Evolutionary conservation across 1,284 basidiomycete species (phyloP).

Genomic region (Puccinia triticina): DNA sequence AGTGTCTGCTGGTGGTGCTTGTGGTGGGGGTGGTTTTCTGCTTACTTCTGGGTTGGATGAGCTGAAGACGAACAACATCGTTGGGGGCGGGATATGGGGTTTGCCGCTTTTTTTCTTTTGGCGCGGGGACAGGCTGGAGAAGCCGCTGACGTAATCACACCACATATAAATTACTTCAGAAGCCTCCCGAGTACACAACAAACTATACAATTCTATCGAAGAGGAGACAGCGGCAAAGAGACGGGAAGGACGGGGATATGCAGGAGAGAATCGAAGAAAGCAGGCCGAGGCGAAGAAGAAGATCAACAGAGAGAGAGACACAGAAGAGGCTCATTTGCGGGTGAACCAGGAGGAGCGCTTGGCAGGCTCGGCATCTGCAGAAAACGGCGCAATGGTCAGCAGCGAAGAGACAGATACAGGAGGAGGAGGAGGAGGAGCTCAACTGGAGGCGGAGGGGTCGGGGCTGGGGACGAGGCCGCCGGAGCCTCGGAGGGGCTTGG

Average conservation of each 20-base stretch:
- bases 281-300: neutral
- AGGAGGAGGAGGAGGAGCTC: neutral
- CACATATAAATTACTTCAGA: no score
- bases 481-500: constrained; percentile 68
- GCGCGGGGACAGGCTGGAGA: no score
- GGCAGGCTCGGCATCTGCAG: neutral
- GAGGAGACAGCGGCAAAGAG: neutral
- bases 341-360: constrained; percentile 43
- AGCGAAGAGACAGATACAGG: neutral
- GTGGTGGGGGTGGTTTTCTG: neutral
- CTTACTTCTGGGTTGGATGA: constrained; percentile 37
- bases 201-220: neutral
- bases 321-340: constrained; percentile 29
- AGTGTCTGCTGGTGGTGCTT: neutral
- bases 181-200: no score
- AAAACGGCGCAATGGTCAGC: neutral
- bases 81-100: neutral
- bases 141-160: no score
- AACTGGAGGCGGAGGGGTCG: neutral
- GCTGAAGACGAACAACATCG: neutral
- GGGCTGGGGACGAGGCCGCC: constrained; percentile 47
- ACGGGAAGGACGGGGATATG: no score
- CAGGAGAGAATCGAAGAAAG: constrained; percentile 1
- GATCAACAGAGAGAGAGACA: neutral
- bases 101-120: neutral